phyloP scores from a whole-genome alignment of 768 basidiomycete species.

The Lactarius sp. region DNA sequence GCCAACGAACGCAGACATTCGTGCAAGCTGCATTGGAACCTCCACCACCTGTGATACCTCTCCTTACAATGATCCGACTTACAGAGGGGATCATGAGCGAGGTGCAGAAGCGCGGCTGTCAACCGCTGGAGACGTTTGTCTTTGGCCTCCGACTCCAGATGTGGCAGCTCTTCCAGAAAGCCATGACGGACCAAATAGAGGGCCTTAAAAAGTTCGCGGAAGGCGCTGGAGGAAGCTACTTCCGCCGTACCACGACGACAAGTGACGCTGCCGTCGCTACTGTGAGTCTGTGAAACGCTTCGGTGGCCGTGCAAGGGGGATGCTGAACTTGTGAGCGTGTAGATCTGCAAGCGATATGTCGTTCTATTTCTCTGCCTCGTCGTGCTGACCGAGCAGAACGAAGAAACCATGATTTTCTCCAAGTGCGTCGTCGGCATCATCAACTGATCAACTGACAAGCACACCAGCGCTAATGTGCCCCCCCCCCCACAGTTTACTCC shows the following conservation, averaged over 20 bases:
- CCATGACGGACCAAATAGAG: conserved; percentile 79
- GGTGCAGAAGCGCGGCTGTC: conserved; percentile 70
- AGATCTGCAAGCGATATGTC: conserved; percentile 76
- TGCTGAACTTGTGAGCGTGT: background rate
- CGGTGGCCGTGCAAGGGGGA: conserved; percentile 23
- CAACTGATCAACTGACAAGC: background rate
- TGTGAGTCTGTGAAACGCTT: conserved; percentile 38
- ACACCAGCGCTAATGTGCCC: background rate
- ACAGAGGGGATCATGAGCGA: conserved; percentile 76
- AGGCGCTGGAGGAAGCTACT: conserved; percentile 55
- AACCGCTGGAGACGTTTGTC: conserved; percentile 77
- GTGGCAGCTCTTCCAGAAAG: conserved; percentile 93
- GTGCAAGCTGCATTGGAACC: conserved; percentile 65
- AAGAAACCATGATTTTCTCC: conserved; percentile 95
- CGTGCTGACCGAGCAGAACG: conserved; percentile 71
- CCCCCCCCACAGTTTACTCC: conserved; percentile 73
- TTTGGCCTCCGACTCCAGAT: conserved; percentile 77
- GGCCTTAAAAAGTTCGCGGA: conserved; percentile 80
- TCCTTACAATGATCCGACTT: conserved; percentile 88
- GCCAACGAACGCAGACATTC: conserved; percentile 49
- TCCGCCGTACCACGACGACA: conserved; percentile 53
- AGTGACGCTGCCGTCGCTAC: conserved; percentile 64
- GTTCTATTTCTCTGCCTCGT: conserved; percentile 80
- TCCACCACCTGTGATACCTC: conserved; percentile 63
- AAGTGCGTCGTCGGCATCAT: conserved; percentile 52